Conservation (phyloP, 345 rosid species). For the Ceriops tagal region DNA sequence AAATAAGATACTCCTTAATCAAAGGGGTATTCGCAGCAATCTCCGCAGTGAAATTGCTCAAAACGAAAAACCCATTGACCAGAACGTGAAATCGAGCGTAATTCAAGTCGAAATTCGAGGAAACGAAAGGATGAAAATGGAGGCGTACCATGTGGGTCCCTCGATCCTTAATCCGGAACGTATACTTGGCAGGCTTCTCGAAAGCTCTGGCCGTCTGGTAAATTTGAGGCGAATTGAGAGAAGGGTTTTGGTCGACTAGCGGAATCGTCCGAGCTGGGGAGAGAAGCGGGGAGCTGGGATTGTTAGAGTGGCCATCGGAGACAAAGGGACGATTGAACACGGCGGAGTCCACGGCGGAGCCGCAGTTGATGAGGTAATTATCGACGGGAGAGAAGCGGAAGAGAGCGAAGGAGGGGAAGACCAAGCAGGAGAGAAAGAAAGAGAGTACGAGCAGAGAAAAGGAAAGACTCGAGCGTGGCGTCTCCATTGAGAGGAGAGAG, state of each 20-base stretch:
- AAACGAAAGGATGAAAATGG: constrained; percentile 52
- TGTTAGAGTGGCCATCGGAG: constrained; percentile 36
- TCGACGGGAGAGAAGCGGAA: constrained; percentile 46
- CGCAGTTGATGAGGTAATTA: constrained; percentile 62
- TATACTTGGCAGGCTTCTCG: constrained; percentile 56
- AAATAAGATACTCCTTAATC: constrained; percentile 64
- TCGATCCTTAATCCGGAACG: constrained; percentile 48
- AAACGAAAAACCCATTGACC: constrained; percentile 58
- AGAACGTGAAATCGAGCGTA: constrained; percentile 69
- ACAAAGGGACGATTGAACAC: constrained; percentile 59
- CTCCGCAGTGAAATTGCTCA: constrained; percentile 56
- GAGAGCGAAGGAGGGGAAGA: constrained; percentile 17
- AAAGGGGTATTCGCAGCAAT: constrained; percentile 18
- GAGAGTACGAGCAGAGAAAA: constrained; percentile 4
- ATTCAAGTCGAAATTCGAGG: constrained; percentile 36
- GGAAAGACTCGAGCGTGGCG: background rate
- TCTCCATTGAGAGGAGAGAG: constrained; percentile 23
- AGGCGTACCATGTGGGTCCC: constrained; percentile 82
- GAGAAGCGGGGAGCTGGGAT: constrained; percentile 27
- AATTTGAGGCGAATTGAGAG: constrained; percentile 39
- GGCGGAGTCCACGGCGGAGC: constrained; percentile 55
- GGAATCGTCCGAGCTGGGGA: constrained; percentile 37
- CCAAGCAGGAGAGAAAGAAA: constrained; percentile 16
- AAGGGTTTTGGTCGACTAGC: constrained; percentile 26
- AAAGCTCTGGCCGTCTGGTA: constrained; percentile 65